Conservation (phyloP, 768 basidiomycete genomes). For the Kwoniella mangroviensis region DNA sequence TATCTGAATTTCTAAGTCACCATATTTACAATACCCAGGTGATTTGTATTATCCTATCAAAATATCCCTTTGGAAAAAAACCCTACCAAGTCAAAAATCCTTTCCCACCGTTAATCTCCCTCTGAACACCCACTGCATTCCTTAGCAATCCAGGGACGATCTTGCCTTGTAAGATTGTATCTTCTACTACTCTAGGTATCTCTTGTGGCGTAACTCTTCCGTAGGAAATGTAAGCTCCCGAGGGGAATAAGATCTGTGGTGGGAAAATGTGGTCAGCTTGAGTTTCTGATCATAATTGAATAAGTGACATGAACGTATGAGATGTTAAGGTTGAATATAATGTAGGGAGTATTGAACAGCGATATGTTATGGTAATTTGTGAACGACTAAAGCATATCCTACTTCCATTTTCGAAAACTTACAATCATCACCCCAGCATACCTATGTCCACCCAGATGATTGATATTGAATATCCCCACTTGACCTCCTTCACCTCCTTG, state of each 20-base stretch:
- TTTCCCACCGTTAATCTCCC: constrained; percentile 23
- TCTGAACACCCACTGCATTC: constrained; percentile 75
- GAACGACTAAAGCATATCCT: no score
- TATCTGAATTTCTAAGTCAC: no score
- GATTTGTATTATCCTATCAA: not conserved
- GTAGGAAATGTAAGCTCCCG: constrained; percentile 87
- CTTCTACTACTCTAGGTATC: constrained; percentile 64
- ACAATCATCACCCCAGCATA: constrained; percentile 91
- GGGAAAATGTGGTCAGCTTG: no score
- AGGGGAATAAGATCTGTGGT: constrained; percentile 78
- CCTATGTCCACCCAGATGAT: constrained; percentile 91
- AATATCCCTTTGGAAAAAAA: not conserved
- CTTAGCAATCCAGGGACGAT: constrained; percentile 83
- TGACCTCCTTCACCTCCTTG: constrained; percentile 65
- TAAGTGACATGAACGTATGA: no score
- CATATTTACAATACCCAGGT: not conserved
- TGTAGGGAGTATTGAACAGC: no score
- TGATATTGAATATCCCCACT: constrained; percentile 78
- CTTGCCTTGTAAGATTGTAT: constrained; percentile 82
- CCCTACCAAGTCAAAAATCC: constrained; percentile 26
- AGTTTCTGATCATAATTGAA: no score
- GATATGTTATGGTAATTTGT: no score
- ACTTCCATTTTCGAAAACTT: constrained; percentile 56
- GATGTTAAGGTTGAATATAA: no score
- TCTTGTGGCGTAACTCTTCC: constrained; percentile 91